These are phyloP conservation scores for Sarocladium kiliense DNA, from an alignment of 2,329 filamentous ascomycete genomes.

Conservation along the genomic window DNA sequence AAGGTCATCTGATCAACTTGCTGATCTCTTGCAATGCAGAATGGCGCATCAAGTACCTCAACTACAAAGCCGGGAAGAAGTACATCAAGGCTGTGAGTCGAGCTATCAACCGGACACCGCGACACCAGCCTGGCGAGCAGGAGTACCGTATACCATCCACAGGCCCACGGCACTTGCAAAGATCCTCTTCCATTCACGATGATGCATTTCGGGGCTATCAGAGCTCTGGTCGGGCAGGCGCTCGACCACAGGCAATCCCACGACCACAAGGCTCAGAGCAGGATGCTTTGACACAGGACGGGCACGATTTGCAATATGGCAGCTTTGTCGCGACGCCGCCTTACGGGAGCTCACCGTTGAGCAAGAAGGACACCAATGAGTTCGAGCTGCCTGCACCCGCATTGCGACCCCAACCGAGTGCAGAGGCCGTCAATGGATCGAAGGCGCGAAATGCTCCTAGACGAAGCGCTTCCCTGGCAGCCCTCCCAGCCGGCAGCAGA, in stretches of 20 bases:
- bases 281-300: conserved; percentile 33
- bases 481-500: not conserved
- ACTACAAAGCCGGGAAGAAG: conserved; percentile 96
- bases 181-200: conserved; percentile 3
- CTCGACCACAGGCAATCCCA: not conserved
- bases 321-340: conserved; percentile 44
- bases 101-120: conserved; percentile 61
- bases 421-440: not conserved
- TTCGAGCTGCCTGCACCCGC: conserved; percentile 53
- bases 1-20: not conserved
- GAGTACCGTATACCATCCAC: conserved; percentile 15
- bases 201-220: too few species aligned
- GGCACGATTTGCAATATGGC: conserved; percentile 42
- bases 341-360: conserved; percentile 16
- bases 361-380: conserved; percentile 19
- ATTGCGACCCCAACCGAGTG: conserved; percentile 30
- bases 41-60: conserved; percentile 90
- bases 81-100: conserved; percentile 77
- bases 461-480: not conserved
- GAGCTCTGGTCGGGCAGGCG: not conserved
- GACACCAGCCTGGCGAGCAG: not conserved
- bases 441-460: not conserved
- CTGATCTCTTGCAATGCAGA: conserved; percentile 38
- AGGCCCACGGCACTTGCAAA: conserved; percentile 15
- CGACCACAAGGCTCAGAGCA: conserved; percentile 24